A percentile compares a stretch with the other conserved stretches of the same genome.
Evolutionary conservation across 768 basidiomycete species (phyloP).

Genomic region (Russula griseocarnosa): DNA sequence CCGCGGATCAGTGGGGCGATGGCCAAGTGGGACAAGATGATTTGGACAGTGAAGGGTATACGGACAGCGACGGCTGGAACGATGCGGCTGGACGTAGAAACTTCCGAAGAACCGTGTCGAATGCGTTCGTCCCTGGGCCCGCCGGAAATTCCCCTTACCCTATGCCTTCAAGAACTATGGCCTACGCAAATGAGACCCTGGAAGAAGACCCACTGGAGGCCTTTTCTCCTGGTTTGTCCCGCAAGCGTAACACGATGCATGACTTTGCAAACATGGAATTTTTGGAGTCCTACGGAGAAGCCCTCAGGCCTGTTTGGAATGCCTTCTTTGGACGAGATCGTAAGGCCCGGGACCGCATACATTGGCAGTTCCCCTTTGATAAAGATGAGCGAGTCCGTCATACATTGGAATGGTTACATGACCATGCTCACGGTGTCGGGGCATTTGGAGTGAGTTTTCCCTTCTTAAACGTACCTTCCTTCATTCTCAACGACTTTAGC

Average conservation of each 20-base stretch:
- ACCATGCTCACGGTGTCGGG: conserved; percentile 17
- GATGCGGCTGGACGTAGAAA: conserved; percentile 19
- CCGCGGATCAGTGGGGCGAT: conserved; percentile 11
- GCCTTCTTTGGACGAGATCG: conserved; percentile 30
- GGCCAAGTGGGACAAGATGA: conserved; percentile 7
- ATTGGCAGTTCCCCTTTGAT: conserved; percentile 29
- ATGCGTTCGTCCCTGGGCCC: conserved; percentile 14
- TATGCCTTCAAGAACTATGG: conserved; percentile 29
- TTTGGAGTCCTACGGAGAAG: conserved; percentile 24
- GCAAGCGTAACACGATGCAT: conserved; percentile 14
- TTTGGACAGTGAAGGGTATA: conserved; percentile 19
- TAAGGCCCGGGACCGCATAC: conserved; percentile 28
- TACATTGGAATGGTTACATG: conserved; percentile 25
- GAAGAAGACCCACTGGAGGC: conserved; percentile 13
- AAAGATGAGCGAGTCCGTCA: conserved; percentile 27
- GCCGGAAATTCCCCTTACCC: conserved; percentile 20
- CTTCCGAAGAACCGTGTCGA: conserved; percentile 10
- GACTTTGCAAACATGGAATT: conserved; percentile 14
- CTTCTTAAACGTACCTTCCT: neutral
- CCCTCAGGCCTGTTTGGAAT: conserved; percentile 15
- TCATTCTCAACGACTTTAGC: conserved; percentile 6
- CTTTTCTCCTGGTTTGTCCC: conserved; percentile 17
- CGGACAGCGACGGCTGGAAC: conserved; percentile 21
- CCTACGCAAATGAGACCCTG: conserved; percentile 19
- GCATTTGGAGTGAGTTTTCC: conserved; percentile 27